These are phyloP conservation scores for Scedosporium dehoogii DNA, from an alignment of 2,329 filamentous ascomycete genomes.

Conservation along the genomic window DNA sequence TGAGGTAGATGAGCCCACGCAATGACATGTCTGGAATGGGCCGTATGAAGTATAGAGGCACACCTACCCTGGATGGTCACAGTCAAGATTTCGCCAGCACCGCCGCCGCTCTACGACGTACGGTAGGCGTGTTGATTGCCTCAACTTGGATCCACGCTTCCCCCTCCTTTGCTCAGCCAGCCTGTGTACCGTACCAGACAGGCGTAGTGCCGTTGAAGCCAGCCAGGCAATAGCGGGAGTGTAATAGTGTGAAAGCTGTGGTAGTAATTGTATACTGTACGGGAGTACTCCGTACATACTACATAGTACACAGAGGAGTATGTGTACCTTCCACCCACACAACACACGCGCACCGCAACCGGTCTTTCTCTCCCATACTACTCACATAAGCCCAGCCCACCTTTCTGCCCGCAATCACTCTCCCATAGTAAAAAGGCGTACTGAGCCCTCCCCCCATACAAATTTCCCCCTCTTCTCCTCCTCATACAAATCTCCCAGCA, in stretches of 20 bases:
- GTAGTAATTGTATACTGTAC: no score
- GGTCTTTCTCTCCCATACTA: not conserved
- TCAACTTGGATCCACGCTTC: not conserved
- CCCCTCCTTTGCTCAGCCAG: not conserved
- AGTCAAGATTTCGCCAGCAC: not conserved
- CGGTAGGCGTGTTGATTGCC: not conserved
- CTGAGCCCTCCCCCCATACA: slow-evolving; percentile 45
- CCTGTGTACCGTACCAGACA: not conserved
- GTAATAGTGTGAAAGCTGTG: not conserved
- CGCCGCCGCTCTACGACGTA: not conserved
- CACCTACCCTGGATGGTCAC: not conserved
- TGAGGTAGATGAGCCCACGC: not conserved
- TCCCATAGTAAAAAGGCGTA: slow-evolving; percentile 55
- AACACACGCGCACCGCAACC: not conserved
- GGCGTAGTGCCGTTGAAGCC: not conserved
- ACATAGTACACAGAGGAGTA: not conserved
- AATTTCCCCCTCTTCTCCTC: slow-evolving; percentile 45
- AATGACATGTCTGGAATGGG: not conserved
- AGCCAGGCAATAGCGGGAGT: not conserved
- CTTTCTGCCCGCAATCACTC: slow-evolving; percentile 45
- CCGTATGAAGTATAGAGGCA: not conserved
- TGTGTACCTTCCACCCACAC: slow-evolving; percentile 3
- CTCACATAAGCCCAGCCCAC: slow-evolving; percentile 14
- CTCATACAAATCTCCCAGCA: slow-evolving; percentile 52
- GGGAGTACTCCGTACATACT: not conserved